Conservation (phyloP, 2,329 filamentous ascomycete species). For the Xylaria sp. region DNA sequence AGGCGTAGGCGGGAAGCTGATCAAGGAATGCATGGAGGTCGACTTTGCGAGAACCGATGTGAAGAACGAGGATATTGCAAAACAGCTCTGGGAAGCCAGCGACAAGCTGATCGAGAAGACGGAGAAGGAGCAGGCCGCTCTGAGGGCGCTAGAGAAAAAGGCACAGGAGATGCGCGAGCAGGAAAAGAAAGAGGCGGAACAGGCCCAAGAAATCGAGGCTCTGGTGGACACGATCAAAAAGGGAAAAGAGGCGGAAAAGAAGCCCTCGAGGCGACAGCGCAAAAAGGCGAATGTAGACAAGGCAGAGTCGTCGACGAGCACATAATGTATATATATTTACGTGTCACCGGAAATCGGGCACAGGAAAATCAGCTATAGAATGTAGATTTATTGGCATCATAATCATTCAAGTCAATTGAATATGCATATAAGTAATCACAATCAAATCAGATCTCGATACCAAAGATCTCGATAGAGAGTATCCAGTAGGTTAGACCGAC, state of each 20-base stretch:
- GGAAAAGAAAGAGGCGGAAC: conserved; percentile 48
- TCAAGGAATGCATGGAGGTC: conserved; percentile 90
- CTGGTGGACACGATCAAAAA: conserved; percentile 49
- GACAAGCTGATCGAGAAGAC: conserved; percentile 83
- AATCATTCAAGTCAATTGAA: not conserved
- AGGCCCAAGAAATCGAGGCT: conserved; percentile 47
- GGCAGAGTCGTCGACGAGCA: conserved; percentile 25
- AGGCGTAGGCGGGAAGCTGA: conserved; percentile 73
- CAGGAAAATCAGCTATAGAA: conserved; percentile 12
- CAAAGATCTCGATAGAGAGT: not conserved
- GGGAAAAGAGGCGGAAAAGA: conserved; percentile 51
- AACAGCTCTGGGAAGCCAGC: conserved; percentile 90
- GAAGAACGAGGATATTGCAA: conserved; percentile 80
- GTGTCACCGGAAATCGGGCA: not conserved
- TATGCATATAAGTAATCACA: not conserved
- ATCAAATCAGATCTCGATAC: not conserved
- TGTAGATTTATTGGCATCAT: conserved; percentile 15
- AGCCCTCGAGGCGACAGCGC: conserved; percentile 47
- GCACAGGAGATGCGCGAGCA: conserved; percentile 50
- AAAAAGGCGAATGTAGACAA: conserved; percentile 48
- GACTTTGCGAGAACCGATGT: conserved; percentile 79
- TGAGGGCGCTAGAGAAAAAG: conserved; percentile 56
- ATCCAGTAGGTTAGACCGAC: conserved; percentile 4
- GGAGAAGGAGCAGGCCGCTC: conserved; percentile 78
- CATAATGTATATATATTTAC: conserved; percentile 20